A percentile compares a stretch with the other conserved stretches of the same genome.
These are phyloP conservation scores for Achaetomium macrosporum DNA, from an alignment of 2,329 filamentous ascomycete genomes.

Conservation along the genomic window DNA sequence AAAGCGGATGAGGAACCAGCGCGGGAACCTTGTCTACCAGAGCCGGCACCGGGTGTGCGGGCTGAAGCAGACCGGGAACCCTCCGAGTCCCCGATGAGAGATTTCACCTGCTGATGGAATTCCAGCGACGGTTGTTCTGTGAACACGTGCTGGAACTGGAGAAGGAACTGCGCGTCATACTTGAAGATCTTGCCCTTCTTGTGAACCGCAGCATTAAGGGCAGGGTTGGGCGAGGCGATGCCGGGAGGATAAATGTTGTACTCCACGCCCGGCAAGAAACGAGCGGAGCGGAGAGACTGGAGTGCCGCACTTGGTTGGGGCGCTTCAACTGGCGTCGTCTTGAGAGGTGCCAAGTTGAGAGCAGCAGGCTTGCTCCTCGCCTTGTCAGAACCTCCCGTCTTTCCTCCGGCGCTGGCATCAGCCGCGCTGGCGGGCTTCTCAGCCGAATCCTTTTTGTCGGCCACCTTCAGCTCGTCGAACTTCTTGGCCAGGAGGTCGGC, in stretches of 20 bases:
- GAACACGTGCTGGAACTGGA: slow-evolving; percentile 95
- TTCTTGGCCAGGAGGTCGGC: slow-evolving; percentile 46
- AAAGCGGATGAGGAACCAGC: slow-evolving; percentile 46
- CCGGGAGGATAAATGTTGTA: slow-evolving; percentile 76
- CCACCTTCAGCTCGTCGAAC: slow-evolving; percentile 32
- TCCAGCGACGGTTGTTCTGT: slow-evolving; percentile 93
- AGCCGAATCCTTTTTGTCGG: slow-evolving; percentile 41
- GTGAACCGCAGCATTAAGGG: slow-evolving; percentile 72
- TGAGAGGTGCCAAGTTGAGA: slow-evolving; percentile 77
- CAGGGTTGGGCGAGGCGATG: slow-evolving; percentile 84
- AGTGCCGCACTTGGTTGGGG: slow-evolving; percentile 90
- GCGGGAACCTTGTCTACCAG: slow-evolving; percentile 47
- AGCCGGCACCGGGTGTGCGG: slow-evolving; percentile 47
- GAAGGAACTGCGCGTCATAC: slow-evolving; percentile 90
- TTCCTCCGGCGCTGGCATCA: slow-evolving; percentile 41
- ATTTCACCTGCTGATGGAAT: slow-evolving; percentile 87
- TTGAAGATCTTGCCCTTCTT: slow-evolving; percentile 82
- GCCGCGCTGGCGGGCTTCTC: slow-evolving; percentile 21
- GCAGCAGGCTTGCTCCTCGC: slow-evolving; percentile 69
- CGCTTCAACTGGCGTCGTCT: slow-evolving; percentile 80
- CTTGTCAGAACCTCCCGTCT: slow-evolving; percentile 55
- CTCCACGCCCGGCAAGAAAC: slow-evolving; percentile 75
- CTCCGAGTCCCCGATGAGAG: slow-evolving; percentile 71
- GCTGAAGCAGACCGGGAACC: slow-evolving; percentile 57
- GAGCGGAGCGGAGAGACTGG: slow-evolving; percentile 85